A percentile compares a stretch with the other conserved stretches of the same genome.
These are phyloP conservation scores for Plantago elongata DNA, from an alignment of 257 asterid genomes.

Conservation along the genomic window DNA sequence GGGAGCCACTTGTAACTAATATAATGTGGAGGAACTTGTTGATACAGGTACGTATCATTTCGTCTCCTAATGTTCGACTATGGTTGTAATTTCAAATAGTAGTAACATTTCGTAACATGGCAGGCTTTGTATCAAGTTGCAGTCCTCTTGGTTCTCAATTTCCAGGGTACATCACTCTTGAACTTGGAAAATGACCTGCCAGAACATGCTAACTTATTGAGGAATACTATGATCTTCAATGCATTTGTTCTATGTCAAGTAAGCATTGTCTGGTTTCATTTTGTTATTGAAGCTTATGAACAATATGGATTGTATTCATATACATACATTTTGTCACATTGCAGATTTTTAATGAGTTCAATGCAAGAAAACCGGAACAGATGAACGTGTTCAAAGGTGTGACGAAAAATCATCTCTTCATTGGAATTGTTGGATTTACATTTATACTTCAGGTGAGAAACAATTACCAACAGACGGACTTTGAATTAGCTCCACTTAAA, in stretches of 20 bases:
- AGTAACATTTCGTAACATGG: constrained; percentile 2
- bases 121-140: constrained; percentile 82
- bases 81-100: background rate
- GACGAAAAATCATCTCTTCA: constrained; percentile 74
- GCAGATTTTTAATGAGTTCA: constrained; percentile 84
- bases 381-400: constrained; percentile 71
- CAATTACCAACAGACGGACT: background rate
- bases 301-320: background rate
- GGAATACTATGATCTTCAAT: constrained; percentile 75
- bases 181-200: constrained; percentile 36
- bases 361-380: constrained; percentile 86
- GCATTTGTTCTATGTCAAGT: constrained; percentile 93
- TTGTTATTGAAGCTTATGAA: background rate
- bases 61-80: background rate
- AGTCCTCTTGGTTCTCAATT: constrained; percentile 69
- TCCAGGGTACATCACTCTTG: constrained; percentile 55
- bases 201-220: constrained; percentile 60
- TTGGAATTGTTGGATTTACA: constrained; percentile 75
- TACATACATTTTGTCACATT: background rate
- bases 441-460: constrained; percentile 62
- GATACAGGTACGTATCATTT: constrained; percentile 47
- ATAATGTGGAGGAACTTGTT: constrained; percentile 97
- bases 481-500: background rate
- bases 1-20: constrained; percentile 93
- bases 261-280: constrained; percentile 29